These are phyloP conservation scores for Mycena sanguinolenta DNA, from an alignment of 768 basidiomycete species.

Conservation along the genomic window DNA sequence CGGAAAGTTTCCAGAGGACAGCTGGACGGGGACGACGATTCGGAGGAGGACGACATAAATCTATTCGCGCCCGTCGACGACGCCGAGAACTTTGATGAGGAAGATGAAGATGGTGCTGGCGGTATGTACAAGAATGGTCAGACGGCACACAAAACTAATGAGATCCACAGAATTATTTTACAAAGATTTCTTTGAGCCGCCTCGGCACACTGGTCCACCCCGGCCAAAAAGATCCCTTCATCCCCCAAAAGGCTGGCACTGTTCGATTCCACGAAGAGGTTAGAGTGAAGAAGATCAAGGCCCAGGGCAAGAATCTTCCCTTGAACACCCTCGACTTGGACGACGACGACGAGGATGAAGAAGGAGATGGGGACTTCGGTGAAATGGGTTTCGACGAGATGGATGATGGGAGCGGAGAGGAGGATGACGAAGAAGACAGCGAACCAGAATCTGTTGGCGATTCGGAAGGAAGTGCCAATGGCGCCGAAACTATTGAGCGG, in stretches of 20 bases:
- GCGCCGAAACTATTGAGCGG: slow-evolving; percentile 70
- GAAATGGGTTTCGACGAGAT: slow-evolving; percentile 47
- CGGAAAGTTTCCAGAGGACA: slow-evolving; percentile 70
- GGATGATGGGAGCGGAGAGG: slow-evolving; percentile 53
- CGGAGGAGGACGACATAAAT: slow-evolving; percentile 75
- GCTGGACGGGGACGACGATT: slow-evolving; percentile 62
- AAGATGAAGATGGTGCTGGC: slow-evolving; percentile 57
- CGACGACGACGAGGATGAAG: slow-evolving; percentile 42
- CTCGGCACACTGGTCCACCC: slow-evolving; percentile 46
- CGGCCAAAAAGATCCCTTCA: slow-evolving; percentile 37
- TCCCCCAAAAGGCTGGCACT: slow-evolving; percentile 50
- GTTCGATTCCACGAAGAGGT: slow-evolving; percentile 90
- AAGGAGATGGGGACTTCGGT: slow-evolving; percentile 53
- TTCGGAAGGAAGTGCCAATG: slow-evolving; percentile 30
- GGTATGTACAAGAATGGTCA: slow-evolving; percentile 50
- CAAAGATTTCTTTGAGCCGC: slow-evolving; percentile 85
- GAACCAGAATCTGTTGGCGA: slow-evolving; percentile 41
- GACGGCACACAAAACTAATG: slow-evolving; percentile 9
- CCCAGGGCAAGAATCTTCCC: slow-evolving; percentile 75
- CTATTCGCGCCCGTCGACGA: slow-evolving; percentile 74
- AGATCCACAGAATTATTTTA: slow-evolving; percentile 72
- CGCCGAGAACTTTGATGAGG: slow-evolving; percentile 55
- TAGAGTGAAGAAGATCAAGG: slow-evolving; percentile 83
- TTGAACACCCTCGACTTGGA: slow-evolving; percentile 55
- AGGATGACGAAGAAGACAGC: slow-evolving; percentile 39